Conservation (phyloP, 192 early-diverging fungal genomes). For the Piromyces sp. region DNA sequence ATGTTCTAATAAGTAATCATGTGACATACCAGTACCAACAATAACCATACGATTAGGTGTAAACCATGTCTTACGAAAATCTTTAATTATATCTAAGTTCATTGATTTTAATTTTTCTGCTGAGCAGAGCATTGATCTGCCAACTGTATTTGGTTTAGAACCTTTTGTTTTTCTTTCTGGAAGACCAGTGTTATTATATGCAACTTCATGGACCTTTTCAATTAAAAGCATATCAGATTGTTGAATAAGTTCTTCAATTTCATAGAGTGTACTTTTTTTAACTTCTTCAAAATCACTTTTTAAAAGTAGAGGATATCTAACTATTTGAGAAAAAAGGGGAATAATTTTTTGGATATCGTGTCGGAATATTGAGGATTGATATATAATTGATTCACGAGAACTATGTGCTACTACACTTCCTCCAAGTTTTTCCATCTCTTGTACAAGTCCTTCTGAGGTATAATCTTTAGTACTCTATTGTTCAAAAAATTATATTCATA, state of each 20-base stretch:
- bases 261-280: slow-evolving; percentile 57
- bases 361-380: slow-evolving; percentile 77
- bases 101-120: slow-evolving; percentile 43
- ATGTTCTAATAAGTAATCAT: slow-evolving; percentile 59
- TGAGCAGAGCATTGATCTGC: slow-evolving; percentile 60
- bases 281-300: slow-evolving; percentile 69
- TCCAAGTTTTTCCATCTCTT: slow-evolving; percentile 67
- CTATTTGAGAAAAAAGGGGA: slow-evolving; percentile 58
- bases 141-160: slow-evolving; percentile 51
- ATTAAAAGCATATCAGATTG: slow-evolving; percentile 74
- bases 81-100: slow-evolving; percentile 44
- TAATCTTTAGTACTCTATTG: slow-evolving; percentile 44
- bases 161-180: background rate
- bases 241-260: slow-evolving; percentile 69
- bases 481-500: no score
- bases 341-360: slow-evolving; percentile 60
- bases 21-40: slow-evolving; percentile 67
- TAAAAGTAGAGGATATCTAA: slow-evolving; percentile 52
- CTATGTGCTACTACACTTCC: slow-evolving; percentile 79
- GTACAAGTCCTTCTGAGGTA: slow-evolving; percentile 49
- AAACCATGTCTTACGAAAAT: slow-evolving; percentile 68
- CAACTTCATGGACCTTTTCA: slow-evolving; percentile 70
- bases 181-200: slow-evolving; percentile 22
- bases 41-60: slow-evolving; percentile 82
- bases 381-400: slow-evolving; percentile 86